Conservation (phyloP, 768 basidiomycete species). For the Kwoniella dendrophila region DNA sequence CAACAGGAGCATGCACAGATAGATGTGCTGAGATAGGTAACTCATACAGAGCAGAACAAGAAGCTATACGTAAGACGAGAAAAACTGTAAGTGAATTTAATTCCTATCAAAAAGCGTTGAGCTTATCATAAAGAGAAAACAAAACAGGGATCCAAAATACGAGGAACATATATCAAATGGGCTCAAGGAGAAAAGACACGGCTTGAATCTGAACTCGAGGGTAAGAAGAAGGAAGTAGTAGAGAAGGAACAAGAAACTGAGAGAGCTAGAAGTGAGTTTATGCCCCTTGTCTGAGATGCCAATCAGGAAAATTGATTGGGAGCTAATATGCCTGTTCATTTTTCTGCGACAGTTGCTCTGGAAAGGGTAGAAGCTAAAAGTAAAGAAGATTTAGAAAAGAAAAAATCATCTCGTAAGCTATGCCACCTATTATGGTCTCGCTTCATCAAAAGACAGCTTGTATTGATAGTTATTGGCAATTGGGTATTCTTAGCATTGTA, state of each 20-base stretch:
- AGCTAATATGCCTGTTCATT: constrained; percentile 6
- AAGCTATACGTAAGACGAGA: constrained; percentile 74
- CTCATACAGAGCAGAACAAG: constrained; percentile 66
- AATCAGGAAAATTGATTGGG: not conserved
- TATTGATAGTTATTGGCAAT: not conserved
- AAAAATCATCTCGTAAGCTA: constrained; percentile 79
- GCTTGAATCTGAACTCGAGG: constrained; percentile 67
- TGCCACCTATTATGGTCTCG: not conserved
- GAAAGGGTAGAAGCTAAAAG: constrained; percentile 75
- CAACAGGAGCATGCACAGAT: constrained; percentile 73
- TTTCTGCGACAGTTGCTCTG: constrained; percentile 65
- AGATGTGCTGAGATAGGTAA: constrained; percentile 75
- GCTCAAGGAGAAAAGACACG: constrained; percentile 88
- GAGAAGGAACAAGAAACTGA: constrained; percentile 71
- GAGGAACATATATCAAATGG: constrained; percentile 79
- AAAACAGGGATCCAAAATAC: constrained; percentile 85
- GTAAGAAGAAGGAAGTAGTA: constrained; percentile 64
- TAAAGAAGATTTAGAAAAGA: constrained; percentile 76
- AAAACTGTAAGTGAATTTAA: constrained; percentile 80
- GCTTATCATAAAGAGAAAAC: constrained; percentile 83
- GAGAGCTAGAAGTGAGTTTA: constrained; percentile 66
- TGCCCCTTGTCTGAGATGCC: not conserved
- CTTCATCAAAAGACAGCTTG: not conserved
- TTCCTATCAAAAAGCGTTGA: constrained; percentile 81
- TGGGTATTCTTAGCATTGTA: constrained; percentile 69